A percentile compares a stretch with the other conserved stretches of the same genome.
phyloP scores from a whole-genome alignment of 2,329 filamentous ascomycete species.

The Aureobasidium lini region DNA sequence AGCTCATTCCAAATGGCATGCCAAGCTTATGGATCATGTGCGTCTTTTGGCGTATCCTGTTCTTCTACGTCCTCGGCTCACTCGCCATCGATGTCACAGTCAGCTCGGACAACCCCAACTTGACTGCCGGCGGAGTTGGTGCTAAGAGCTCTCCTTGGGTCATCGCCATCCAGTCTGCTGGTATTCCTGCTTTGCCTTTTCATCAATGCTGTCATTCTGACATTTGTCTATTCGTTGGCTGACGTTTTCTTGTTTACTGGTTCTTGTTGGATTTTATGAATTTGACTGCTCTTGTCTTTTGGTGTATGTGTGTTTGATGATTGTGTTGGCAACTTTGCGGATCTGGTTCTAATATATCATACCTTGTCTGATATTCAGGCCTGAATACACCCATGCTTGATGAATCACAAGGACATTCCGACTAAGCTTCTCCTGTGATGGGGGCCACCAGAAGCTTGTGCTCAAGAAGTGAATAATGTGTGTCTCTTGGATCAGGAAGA shows the following conservation, averaged over 20 bases:
- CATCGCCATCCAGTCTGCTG: constrained; percentile 61
- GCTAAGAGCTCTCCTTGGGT: constrained; percentile 51
- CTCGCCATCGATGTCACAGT: constrained; percentile 54
- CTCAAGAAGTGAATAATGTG: too few species aligned
- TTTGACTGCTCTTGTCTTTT: too few species aligned
- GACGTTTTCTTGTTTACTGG: constrained; percentile 57
- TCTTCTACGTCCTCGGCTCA: constrained; percentile 52
- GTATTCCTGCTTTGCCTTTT: constrained; percentile 62
- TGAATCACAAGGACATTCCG: too few species aligned
- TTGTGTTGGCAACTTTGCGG: too few species aligned
- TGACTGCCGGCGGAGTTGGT: constrained; percentile 40
- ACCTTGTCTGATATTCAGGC: too few species aligned
- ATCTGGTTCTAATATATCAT: too few species aligned
- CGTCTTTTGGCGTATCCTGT: constrained; percentile 48
- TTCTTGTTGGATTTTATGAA: constrained; percentile 42
- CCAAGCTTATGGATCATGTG: constrained; percentile 16
- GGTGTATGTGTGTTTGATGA: too few species aligned
- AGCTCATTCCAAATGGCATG: too few species aligned
- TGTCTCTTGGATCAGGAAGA: too few species aligned
- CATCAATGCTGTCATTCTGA: constrained; percentile 70
- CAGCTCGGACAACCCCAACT: constrained; percentile 43
- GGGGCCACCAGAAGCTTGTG: too few species aligned
- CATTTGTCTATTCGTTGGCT: constrained; percentile 60
- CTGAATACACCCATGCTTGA: too few species aligned
- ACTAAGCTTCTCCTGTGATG: too few species aligned